Evolutionary conservation across 768 basidiomycete genomes (phyloP), one percentile per base, ranked within the genome.

Genomic region (Mycena pura): DNA sequence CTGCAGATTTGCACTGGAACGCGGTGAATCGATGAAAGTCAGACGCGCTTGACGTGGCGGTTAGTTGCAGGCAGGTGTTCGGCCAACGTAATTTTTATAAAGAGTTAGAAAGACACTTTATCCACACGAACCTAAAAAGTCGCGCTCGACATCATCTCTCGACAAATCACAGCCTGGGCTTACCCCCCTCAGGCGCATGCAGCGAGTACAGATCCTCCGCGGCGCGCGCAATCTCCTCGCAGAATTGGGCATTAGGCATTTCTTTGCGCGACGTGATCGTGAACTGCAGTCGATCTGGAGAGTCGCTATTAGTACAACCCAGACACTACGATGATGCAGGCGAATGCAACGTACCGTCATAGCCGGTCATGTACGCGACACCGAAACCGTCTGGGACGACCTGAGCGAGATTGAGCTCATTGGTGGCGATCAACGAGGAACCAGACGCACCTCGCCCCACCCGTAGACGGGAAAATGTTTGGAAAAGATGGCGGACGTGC

Each of bases 301-400:
- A 43, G 39, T n/a, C n/a, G n/a, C n/a, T 27, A 14, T 15, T 25
- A 46, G 25, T 40, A 19, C n/a, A 13, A 29, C 49, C n/a, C n/a
- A 53, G 8, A 34, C 34, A 24, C 27, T 19, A 28, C n/a, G 3
- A 14, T 21, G 8, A 46, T n/a, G 27, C 34, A 24, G 11, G 36
- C 21, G 34, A 19, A n/a, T 11, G 40, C n/a, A 4, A 72, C 84
- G 54, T 57, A 89, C 90, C 87, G 64, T 92, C 86, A 68, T 86
- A 90, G 36, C 92, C 92, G n/a, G 95, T 95, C 85, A 94, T 89
- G 71, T 98, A 98, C 13, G 94, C 91, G 28, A 98, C 90, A 29
- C 96, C 96, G 70, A 96, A 98, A 1, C 96, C 96, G 65, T 97
- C 89, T 1, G 92, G 89, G 24, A 96, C 93, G 43, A 98, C 92